These are phyloP conservation scores for Beauveria varroae DNA, from an alignment of 2,329 filamentous ascomycete species.

Conservation along the genomic window DNA sequence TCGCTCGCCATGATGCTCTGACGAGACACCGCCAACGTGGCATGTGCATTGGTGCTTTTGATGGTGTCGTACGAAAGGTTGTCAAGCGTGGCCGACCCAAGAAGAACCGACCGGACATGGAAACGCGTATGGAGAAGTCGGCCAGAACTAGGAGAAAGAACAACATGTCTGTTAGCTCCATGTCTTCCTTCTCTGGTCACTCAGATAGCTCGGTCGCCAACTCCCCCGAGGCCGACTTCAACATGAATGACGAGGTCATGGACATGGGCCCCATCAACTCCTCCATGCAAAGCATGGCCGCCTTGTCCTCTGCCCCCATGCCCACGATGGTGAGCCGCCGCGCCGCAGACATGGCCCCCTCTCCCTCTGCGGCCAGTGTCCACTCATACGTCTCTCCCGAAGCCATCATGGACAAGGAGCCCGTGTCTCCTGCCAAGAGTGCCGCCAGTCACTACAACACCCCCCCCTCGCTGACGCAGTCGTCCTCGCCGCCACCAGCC, in stretches of 20 bases:
- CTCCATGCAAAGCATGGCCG: constrained; percentile 22
- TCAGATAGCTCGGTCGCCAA: constrained; percentile 49
- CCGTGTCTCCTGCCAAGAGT: constrained; percentile 44
- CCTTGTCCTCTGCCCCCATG: constrained; percentile 41
- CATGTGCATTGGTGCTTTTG: constrained; percentile 93
- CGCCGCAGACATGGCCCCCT: constrained; percentile 22
- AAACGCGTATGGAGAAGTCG: constrained; percentile 50
- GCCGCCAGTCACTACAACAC: constrained; percentile 46
- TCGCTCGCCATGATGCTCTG: constrained; percentile 89
- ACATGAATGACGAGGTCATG: constrained; percentile 42
- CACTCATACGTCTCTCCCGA: constrained; percentile 41
- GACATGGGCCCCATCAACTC: constrained; percentile 29
- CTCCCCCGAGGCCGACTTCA: constrained; percentile 43
- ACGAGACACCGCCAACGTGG: constrained; percentile 91
- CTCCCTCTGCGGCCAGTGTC: constrained; percentile 32
- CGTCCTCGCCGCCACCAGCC: constrained; percentile 49
- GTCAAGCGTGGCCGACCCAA: constrained; percentile 57
- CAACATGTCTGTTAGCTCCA: constrained; percentile 39
- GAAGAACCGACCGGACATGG: constrained; percentile 52
- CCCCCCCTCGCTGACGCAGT: constrained; percentile 53
- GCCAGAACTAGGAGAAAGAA: constrained; percentile 47
- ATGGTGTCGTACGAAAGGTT: constrained; percentile 58
- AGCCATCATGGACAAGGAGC: constrained; percentile 33
- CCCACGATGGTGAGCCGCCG: constrained; percentile 24
- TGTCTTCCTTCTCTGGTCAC: constrained; percentile 47